Evolutionary conservation across 2,329 filamentous ascomycete genomes (phyloP).

Genomic region (Colletotrichum sansevieriae): DNA sequence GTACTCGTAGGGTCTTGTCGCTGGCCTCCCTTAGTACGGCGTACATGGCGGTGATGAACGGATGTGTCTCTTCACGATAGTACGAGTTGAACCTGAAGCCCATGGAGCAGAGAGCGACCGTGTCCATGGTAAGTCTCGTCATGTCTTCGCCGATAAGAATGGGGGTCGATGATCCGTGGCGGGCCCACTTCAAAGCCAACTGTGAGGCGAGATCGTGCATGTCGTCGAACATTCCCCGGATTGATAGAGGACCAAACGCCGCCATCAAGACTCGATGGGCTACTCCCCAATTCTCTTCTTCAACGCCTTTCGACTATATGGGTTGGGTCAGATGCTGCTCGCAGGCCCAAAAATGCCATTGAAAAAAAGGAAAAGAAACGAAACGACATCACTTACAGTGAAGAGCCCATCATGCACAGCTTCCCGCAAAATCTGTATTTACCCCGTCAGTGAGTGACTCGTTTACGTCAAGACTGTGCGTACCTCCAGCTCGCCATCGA

Average conservation of each 20-base stretch:
- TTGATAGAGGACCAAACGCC: conserved; percentile 77
- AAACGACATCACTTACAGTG: conserved; percentile 28
- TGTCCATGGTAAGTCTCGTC: conserved; percentile 72
- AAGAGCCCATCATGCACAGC: conserved; percentile 59
- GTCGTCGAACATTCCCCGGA: conserved; percentile 69
- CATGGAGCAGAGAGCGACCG: conserved; percentile 71
- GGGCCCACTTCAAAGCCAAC: conserved; percentile 67
- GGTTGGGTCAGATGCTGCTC: neutral
- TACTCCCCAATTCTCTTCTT: conserved; percentile 52
- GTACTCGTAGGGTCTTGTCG: conserved; percentile 59
- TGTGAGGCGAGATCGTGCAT: conserved; percentile 66
- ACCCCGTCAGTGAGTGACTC: neutral
- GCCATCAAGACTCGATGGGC: conserved; percentile 76
- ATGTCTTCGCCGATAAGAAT: conserved; percentile 72
- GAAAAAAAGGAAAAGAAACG: too few relatives aligned
- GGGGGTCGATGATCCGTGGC: conserved; percentile 54
- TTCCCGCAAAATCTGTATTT: conserved; percentile 64
- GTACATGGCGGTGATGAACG: conserved; percentile 68
- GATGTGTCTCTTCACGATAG: conserved; percentile 59
- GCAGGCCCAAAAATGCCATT: rapidly evolving
- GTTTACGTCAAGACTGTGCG: rapidly evolving
- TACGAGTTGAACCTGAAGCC: conserved; percentile 73
- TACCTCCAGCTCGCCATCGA: conserved; percentile 59
- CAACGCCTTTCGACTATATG: conserved; percentile 12
- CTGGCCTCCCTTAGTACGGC: conserved; percentile 68